A percentile compares a stretch with the other conserved stretches of the same genome.
phyloP scores from a whole-genome alignment of 805 yeast genomes.

The Zygosaccharomyces lentus region DNA sequence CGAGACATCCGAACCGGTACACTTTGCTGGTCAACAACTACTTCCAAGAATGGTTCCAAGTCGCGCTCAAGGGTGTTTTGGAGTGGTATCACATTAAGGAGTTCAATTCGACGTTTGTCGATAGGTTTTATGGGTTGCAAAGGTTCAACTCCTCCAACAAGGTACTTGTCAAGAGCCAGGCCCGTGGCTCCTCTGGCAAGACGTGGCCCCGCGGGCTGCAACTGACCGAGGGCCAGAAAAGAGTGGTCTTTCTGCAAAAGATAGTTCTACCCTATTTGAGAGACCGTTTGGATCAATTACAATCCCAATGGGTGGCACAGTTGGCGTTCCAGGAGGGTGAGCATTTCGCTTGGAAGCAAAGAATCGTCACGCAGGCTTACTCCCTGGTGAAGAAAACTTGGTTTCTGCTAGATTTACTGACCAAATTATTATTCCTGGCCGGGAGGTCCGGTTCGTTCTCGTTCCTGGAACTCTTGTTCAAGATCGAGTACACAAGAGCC shows the following conservation, averaged over 20 bases:
- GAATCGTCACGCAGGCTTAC: slow-evolving; percentile 42
- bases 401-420: slow-evolving; percentile 48
- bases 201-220: slow-evolving; percentile 35
- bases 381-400: slow-evolving; percentile 52
- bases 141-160: slow-evolving; percentile 39
- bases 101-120: slow-evolving; percentile 87
- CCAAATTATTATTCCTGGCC: slow-evolving; percentile 62
- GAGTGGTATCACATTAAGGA: slow-evolving; percentile 66
- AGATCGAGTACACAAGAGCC: slow-evolving; percentile 53
- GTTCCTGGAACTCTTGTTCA: slow-evolving; percentile 54
- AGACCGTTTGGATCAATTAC: slow-evolving; percentile 61
- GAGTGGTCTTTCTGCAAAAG: slow-evolving; percentile 52
- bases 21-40: slow-evolving; percentile 59
- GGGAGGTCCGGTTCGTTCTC: slow-evolving; percentile 63
- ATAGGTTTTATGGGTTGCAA: slow-evolving; percentile 86
- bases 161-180: slow-evolving; percentile 12
- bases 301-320: slow-evolving; percentile 60
- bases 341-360: slow-evolving; percentile 2
- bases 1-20: slow-evolving; percentile 66
- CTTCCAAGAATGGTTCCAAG: slow-evolving; percentile 63
- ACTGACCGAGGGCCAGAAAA: slow-evolving; percentile 49
- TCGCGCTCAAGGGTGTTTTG: slow-evolving; percentile 53
- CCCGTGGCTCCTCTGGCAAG: slow-evolving; percentile 7
- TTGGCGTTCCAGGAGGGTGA: slow-evolving; percentile 41
- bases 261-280: slow-evolving; percentile 64